Evolutionary conservation across 192 early-diverging fungal species (phyloP), one percentile per base, ranked within the genome.

Genomic region (Coemansia sp.): DNA sequence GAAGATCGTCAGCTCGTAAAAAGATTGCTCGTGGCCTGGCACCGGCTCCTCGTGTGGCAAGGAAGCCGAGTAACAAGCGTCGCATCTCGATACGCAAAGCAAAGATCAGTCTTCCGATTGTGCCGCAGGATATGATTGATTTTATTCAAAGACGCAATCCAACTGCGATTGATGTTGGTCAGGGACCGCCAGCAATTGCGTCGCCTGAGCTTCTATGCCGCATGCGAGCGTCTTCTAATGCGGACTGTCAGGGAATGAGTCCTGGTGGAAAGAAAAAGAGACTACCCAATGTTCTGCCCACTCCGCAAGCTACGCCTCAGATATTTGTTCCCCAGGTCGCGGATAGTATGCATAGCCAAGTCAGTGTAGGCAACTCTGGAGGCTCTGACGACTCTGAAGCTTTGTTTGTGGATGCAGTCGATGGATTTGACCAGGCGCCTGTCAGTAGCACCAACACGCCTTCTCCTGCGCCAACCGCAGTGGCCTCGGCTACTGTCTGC

Each of bases 101-200:
- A 0, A 66, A 60, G 1, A 81, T 81, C 52, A 69, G 78, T 25
- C 67, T 71, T 52, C 78, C 78, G 0, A 81, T 81, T 33, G 73
- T 81, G 14, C 78, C 78, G 31, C 78, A 66, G 0, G 78, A 81
- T 50, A 71, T 81, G 73, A 32, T 81, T 8, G 73, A 81, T 12
- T 75, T 75, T 38, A 66, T 81, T 20, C 66, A 81, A n/a, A 64
- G 38, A 49, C 70, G 78, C 67, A 75, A 81, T 20, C 78, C 78
- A 4, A 60, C 36, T 0, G 78, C 78, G 2, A 64, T 81, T 30
- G 34, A 6, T 18, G 73, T 81, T 34, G 72, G 73, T 12, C 29
- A 33, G 1, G 32, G 34, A 8, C 31, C 36, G 16, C 69, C 78
- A 12, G n/a, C 69, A 5, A 48, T 81, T 29, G 78, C 73, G 32